Evolutionary conservation across 306 rosid species (phyloP).

Genomic region (Cucumis sativus): Cucumber_9930_V3 NC_026659.2:6098001-6098500

Average conservation of each 20-base stretch:
- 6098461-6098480: neutral
- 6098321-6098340: neutral
- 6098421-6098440: neutral
- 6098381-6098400: neutral
- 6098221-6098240: neutral
- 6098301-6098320: neutral
- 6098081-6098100: neutral
- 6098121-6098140: neutral
- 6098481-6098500: neutral
- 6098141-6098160: neutral
- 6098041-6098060: slow-evolving; percentile 54
- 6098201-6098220: neutral
- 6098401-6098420: neutral
- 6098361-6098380: neutral
- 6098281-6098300: neutral
- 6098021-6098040: slow-evolving; percentile 59
- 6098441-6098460: neutral
- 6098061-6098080: slow-evolving; percentile 35
- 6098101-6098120: neutral
- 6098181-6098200: neutral
- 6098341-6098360: neutral
- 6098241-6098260: neutral
- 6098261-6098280: neutral
- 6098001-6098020: slow-evolving; percentile 71
- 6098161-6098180: neutral